Evolutionary conservation across 441 rosid genomes (phyloP), one percentile per base, ranked within the genome.

Genomic region (Pelargonium citronellum): DNA sequence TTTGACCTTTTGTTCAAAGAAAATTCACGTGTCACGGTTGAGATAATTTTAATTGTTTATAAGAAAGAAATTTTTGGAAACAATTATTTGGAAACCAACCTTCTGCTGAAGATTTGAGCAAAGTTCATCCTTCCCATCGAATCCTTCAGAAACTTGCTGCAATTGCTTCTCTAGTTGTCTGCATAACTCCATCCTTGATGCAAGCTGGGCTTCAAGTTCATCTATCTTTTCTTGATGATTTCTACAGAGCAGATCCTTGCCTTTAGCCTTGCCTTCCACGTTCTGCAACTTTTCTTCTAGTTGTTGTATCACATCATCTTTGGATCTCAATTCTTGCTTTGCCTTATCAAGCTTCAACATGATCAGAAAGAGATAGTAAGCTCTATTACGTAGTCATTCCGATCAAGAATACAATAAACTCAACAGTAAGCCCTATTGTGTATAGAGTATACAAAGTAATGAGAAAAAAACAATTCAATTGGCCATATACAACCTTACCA

Each of bases 401-500:
- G 5, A 12, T 16, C 24, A 16, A 1, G 10, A 0, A 16, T 17
- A 17, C 20, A 15, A 15, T 55, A 17, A 55, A 55, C 22, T 15
- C 2, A n/a, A 8, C 17, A 55, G 24, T 55, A 55, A 17, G 61
- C 61, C 61, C 61, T 16, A 5, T 15, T 15, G 22, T 15, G 61
- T 55, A 7, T 55, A 15, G 10, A 39, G 43, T 7, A 39, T 16
- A 17, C 24, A 55, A 55, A 16, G 10, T 55, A 55, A 55, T 55
- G 17, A 55, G 24, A 39, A 39, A 55, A 55, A 17, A 55, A 55
- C 11, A 55, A 7, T 55, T n/a, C 20, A 15, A 17, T n/a, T 17
- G 61, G 2, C 61, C 61, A 55, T 19, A 8, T 55, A 55, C 8
- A 47, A 15, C 47, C 67, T 27, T 87, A 94, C 99, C 96, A 85